Evolutionary conservation across 805 yeast species (phyloP).

Genomic region (Phaffomyces antillensis): DNA sequence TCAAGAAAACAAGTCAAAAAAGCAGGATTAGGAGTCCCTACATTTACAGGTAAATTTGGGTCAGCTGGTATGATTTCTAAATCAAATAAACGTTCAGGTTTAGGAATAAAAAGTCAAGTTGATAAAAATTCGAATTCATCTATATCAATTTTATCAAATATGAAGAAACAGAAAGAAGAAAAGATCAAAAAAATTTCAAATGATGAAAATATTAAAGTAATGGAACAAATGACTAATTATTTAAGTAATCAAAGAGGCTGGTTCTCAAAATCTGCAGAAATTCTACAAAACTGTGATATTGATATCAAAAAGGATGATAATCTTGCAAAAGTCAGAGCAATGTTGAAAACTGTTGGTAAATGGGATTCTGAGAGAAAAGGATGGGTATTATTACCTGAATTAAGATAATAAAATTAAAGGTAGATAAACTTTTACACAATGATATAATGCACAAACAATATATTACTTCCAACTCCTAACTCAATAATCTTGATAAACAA

Average conservation of each 20-base stretch:
- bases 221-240: conserved; percentile 34
- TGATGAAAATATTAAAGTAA: conserved; percentile 16
- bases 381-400: conserved; percentile 61
- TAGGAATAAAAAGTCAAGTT: conserved; percentile 14
- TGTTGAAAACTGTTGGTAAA: conserved; percentile 57
- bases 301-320: conserved; percentile 43
- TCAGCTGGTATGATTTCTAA: conserved; percentile 55
- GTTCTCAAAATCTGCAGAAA: conserved; percentile 43
- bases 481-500: background rate
- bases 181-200: background rate
- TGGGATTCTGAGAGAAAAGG: conserved; percentile 57
- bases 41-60: conserved; percentile 96
- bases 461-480: background rate
- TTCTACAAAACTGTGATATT: conserved; percentile 32
- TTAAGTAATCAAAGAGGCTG: conserved; percentile 29
- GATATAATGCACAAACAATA: background rate
- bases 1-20: conserved; percentile 39
- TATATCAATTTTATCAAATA: conserved; percentile 39
- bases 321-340: conserved; percentile 55
- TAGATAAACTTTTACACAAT: no score
- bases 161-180: conserved; percentile 33
- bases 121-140: conserved; percentile 31
- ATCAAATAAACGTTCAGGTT: conserved; percentile 6
- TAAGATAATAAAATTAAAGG: conserved; percentile 13
- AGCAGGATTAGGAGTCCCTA: conserved; percentile 68